Evolutionary conservation across 176 grass and related monocot genomes (phyloP).

Genomic region (Phyllostachys edulis): DNA sequence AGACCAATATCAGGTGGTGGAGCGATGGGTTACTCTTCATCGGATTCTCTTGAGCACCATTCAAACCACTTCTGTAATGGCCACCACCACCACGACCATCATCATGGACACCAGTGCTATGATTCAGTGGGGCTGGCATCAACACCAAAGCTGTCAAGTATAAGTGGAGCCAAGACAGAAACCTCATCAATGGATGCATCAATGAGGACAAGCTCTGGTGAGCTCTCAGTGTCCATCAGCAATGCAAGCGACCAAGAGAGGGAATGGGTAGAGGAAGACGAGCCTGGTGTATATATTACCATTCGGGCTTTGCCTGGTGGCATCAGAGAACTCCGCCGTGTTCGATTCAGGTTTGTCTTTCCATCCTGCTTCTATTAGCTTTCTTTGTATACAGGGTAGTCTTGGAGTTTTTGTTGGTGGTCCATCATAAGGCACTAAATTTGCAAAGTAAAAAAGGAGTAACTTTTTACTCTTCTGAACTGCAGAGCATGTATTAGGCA

Average conservation of each 20-base stretch:
- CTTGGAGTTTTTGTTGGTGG: neutral
- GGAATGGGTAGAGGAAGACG: conserved; percentile 95
- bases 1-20: conserved; percentile 46
- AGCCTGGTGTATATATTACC: conserved; percentile 96
- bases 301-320: conserved; percentile 74
- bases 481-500: neutral
- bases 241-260: conserved; percentile 89
- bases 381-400: neutral
- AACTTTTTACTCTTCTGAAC: neutral
- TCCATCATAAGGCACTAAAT: neutral
- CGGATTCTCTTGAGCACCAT: conserved; percentile 77
- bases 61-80: conserved; percentile 31
- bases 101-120: conserved; percentile 47
- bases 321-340: conserved; percentile 81
- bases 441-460: neutral
- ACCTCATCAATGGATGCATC: conserved; percentile 72
- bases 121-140: conserved; percentile 51
- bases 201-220: conserved; percentile 71
- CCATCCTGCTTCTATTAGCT: neutral
- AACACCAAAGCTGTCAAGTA: conserved; percentile 91
- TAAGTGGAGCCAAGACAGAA: conserved; percentile 84
- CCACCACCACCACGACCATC: conserved; percentile 38
- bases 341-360: conserved; percentile 80
- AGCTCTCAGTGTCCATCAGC: conserved; percentile 76
- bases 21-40: conserved; percentile 74